These are phyloP conservation scores for Lipomyces anomalus DNA, from an alignment of 805 yeast genomes.

Conservation along the genomic window DNA sequence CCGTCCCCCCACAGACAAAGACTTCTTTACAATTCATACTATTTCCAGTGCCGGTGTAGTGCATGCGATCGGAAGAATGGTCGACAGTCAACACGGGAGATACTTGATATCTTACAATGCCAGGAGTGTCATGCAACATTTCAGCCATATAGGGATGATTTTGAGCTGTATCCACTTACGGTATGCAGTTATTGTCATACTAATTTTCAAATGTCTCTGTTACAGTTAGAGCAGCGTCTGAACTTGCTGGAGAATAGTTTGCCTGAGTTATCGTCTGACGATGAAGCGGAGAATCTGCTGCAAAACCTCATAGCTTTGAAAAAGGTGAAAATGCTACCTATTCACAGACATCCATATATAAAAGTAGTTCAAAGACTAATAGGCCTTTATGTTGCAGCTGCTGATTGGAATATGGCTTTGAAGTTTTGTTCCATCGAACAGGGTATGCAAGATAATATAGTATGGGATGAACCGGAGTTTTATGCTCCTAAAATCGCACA, in stretches of 20 bases:
- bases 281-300: background rate
- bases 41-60: conserved; percentile 12
- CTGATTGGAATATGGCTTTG: conserved; percentile 3
- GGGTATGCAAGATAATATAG: conserved; percentile 6
- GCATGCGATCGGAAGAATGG: no score
- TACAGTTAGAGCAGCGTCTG: conserved; percentile 2
- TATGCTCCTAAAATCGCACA: conserved; percentile 8
- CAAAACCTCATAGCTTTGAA: background rate
- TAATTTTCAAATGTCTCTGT: conserved; percentile 3
- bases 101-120: conserved; percentile 1
- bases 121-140: conserved; percentile 4
- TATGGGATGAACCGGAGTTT: background rate
- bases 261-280: background rate
- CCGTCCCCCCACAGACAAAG: conserved; percentile 3
- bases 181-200: conserved; percentile 7
- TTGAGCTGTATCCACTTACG: background rate
- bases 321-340: conserved; percentile 1
- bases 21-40: conserved; percentile 6
- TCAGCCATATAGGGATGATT: conserved; percentile 6
- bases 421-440: conserved; percentile 5
- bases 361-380: background rate
- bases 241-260: background rate
- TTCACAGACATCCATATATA: conserved; percentile 7
- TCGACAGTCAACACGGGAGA: background rate
- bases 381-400: background rate